Conservation (phyloP, 2,329 filamentous ascomycete species). For the Aureobasidium sp. region DNA sequence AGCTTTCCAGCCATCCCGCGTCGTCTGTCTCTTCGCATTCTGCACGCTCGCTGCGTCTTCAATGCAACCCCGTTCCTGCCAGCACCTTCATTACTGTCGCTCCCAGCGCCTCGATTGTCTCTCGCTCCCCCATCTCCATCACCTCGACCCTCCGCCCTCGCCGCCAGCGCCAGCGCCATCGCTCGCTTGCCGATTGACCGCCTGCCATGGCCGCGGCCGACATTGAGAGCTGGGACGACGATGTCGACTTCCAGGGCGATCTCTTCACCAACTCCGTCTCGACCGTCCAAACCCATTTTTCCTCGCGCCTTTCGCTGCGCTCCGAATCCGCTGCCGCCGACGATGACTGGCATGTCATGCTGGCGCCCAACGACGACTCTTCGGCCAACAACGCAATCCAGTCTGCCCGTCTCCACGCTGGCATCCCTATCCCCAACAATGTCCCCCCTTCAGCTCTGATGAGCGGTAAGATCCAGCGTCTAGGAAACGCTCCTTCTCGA, state of each 20-base stretch:
- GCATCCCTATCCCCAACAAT: constrained; percentile 82
- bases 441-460: constrained; percentile 82
- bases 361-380: constrained; percentile 76
- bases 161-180: not conserved
- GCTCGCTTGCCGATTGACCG: not conserved
- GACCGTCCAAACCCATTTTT: constrained; percentile 62
- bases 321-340: constrained; percentile 70
- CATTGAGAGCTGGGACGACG: constrained; percentile 60
- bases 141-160: not conserved
- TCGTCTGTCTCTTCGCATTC: not conserved
- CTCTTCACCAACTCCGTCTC: constrained; percentile 64
- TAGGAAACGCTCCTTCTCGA: constrained; percentile 51
- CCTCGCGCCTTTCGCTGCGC: constrained; percentile 70
- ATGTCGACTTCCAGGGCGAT: constrained; percentile 51
- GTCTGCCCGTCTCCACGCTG: constrained; percentile 68
- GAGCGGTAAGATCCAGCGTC: constrained; percentile 85
- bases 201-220: constrained; percentile 50
- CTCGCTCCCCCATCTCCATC: not conserved
- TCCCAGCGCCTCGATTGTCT: constrained; percentile 3
- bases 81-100: constrained; percentile 6
- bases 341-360: constrained; percentile 79
- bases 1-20: constrained; percentile 1
- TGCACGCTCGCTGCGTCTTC: constrained; percentile 2
- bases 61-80: constrained; percentile 5
- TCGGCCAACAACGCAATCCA: constrained; percentile 80